A percentile compares a stretch with the other conserved stretches of the same genome.
These are phyloP conservation scores for Inosperma sp. DNA, from an alignment of 768 basidiomycete species.

Conservation along the genomic window DNA sequence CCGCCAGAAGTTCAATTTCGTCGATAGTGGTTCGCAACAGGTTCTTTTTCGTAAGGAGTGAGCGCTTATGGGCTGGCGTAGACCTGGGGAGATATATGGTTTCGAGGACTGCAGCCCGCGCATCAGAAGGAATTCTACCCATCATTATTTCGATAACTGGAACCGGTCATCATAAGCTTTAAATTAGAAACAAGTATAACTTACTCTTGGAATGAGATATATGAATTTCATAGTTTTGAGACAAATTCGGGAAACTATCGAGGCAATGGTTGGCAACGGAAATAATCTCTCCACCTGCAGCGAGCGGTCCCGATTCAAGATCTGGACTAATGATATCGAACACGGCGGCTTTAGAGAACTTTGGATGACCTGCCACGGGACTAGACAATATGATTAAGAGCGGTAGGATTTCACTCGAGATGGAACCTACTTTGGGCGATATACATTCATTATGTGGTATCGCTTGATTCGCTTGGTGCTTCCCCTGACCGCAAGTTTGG, in stretches of 20 bases:
- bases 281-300: slow-evolving; percentile 72
- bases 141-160: slow-evolving; percentile 66
- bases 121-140: slow-evolving; percentile 53
- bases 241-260: slow-evolving; percentile 65
- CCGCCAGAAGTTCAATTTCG: slow-evolving; percentile 66
- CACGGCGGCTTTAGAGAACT: slow-evolving; percentile 65
- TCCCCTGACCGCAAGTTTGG: slow-evolving; percentile 72
- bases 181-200: slow-evolving; percentile 19
- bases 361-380: slow-evolving; percentile 67
- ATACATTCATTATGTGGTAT: slow-evolving; percentile 73
- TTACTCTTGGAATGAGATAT: slow-evolving; percentile 74
- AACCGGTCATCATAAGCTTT: slow-evolving; percentile 5
- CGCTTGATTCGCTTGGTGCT: slow-evolving; percentile 72
- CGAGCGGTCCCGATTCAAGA: slow-evolving; percentile 53
- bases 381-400: slow-evolving; percentile 30
- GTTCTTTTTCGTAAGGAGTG: slow-evolving; percentile 63
- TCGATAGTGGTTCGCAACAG: slow-evolving; percentile 63
- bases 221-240: slow-evolving; percentile 66
- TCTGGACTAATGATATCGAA: slow-evolving; percentile 85
- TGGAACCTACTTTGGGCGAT: slow-evolving; percentile 53
- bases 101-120: slow-evolving; percentile 54
- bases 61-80: slow-evolving; percentile 62
- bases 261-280: slow-evolving; percentile 63
- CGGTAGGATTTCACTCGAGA: not conserved
- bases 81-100: slow-evolving; percentile 65